Evolutionary conservation across 1,284 basidiomycete genomes (phyloP), one percentile per base, ranked within the genome.

Genomic region (Pseudozyma tsukubaensis): DNA sequence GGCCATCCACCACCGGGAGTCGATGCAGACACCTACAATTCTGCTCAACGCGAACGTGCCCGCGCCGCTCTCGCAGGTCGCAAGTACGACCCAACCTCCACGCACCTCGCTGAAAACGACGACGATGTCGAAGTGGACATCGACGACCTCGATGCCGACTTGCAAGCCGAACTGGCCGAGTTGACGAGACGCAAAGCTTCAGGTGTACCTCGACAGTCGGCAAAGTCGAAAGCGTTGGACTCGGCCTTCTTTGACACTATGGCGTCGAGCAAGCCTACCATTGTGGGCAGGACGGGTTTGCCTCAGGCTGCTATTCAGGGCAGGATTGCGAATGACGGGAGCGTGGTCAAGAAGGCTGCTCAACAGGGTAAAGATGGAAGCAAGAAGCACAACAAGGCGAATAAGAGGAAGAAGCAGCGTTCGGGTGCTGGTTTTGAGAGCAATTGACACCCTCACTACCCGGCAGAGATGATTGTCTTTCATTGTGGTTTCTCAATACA

Each of bases 331-430:
- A 63, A 74, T 42, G 80, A 82, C 45, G 80, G 80, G 8, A 61
- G 50, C 16, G 47, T 65, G 18, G 58, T 72, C 34, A 50, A 86
- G 13, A 86, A 87, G 34, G 87, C 2, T 84, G 89, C n/a, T 75
- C 89, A 35, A 57, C 35, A 65, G 54, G 87, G 86, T 45, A 88
- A 85, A 58, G 84, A 86, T 45, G 83, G 85, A 10, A 89, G 89
- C 19, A 97, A 97, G 87, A 95, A 94, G 84, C 91, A 92, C 79
- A 92, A 93, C 87, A 98, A 95, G 86, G 92, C 91, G 80, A 89
- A 86, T 90, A 93, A 88, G 87, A 61, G 80, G 24, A 68, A 72
- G 57, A 81, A 81, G 70, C 76, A 81, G 57, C 55, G 79, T 21
- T 76, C 71, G 16, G 80, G 79, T n/a, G 77, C 75, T n/a, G 77